Evolutionary conservation across 345 rosid species (phyloP).

Genomic region (thale cress (Arabidopsis thaliana)): TAIR10.1 NC_003076.8:13745501-13746000

Average conservation of each 20-base stretch:
- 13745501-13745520: conserved; percentile 59
- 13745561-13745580: background rate
- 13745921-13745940: conserved; percentile 25
- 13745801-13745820: conserved; percentile 64
- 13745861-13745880: conserved; percentile 88
- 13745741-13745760: conserved; percentile 93
- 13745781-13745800: conserved; percentile 71
- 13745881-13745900: conserved; percentile 93
- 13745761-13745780: conserved; percentile 96
- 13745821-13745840: conserved; percentile 80
- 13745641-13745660: background rate
- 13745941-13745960: conserved; percentile 13
- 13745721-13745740: conserved; percentile 91
- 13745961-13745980: background rate
- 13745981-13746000: background rate
- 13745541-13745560: background rate
- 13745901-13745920: conserved; percentile 79
- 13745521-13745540: conserved; percentile 30
- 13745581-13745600: conserved; percentile 2
- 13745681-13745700: background rate
- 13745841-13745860: conserved; percentile 90
- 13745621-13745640: background rate
- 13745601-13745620: background rate
- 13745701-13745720: conserved; percentile 69
- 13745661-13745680: background rate